Conservation (phyloP, 305 asterid species). For the Fraxinus latifolia region DNA sequence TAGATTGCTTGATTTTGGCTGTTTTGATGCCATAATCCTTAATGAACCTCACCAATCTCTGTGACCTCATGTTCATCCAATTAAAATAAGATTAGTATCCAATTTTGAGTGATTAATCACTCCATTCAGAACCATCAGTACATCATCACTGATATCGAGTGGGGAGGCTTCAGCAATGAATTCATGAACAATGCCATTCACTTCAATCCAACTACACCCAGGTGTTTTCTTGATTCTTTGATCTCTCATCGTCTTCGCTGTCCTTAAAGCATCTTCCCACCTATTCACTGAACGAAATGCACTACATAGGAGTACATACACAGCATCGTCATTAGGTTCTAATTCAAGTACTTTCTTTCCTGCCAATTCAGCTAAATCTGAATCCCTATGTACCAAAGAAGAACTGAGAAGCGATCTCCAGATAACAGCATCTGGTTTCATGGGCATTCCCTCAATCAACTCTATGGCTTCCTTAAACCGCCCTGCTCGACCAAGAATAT, state of each 20-base stretch:
- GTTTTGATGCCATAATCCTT: neutral
- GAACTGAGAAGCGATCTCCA: conserved; percentile 68
- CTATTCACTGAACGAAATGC: conserved; percentile 45
- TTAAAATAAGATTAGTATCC: conserved; percentile 19
- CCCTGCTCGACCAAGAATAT: conserved; percentile 72
- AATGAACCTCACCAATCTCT: conserved; percentile 10
- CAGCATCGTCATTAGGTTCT: conserved; percentile 59
- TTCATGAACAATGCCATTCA: conserved; percentile 61
- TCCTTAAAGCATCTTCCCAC: conserved; percentile 52
- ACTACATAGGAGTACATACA: conserved; percentile 52
- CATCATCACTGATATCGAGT: conserved; percentile 22
- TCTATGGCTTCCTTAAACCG: conserved; percentile 44
- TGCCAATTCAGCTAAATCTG: conserved; percentile 51
- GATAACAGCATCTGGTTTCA: conserved; percentile 68
- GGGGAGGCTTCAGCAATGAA: conserved; percentile 51
- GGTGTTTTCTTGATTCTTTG: conserved; percentile 56
- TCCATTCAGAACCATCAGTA: conserved; percentile 33
- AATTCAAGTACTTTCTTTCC: conserved; percentile 51
- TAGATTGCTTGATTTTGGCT: neutral
- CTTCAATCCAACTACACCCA: conserved; percentile 75
- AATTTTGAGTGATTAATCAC: conserved; percentile 32
- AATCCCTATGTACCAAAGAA: conserved; percentile 43
- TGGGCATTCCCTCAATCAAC: conserved; percentile 54
- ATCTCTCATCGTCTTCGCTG: conserved; percentile 50
- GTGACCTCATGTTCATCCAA: conserved; percentile 23